Base-by-base conservation (phyloP, 306 rosid species). In the Quercus dentata region DNA sequence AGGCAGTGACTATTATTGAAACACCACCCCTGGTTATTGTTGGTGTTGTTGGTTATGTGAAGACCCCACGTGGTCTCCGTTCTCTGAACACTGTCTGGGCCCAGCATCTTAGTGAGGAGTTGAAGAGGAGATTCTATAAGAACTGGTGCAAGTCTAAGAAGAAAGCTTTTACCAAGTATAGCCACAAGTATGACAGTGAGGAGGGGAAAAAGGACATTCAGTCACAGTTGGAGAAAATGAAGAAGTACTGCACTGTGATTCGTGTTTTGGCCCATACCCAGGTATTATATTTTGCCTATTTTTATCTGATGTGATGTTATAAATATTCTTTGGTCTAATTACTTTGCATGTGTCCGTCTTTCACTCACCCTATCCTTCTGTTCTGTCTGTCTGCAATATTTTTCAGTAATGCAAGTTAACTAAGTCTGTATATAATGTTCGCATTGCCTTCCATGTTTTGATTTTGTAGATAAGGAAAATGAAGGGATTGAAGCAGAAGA, bases 251-350 rank as follows among this genome's bases (percentile, higher is more conserved):
- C 41, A 20, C 88, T 71, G 87, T 84, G 21, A 81, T 91, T 57
- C 97, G 97, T 58, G 92, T 91, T 91, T 78, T 93, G 65, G 97
- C 91, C 41, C 97, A 93, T 76, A 88, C 94, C 18, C 97, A 93
- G 97, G 97, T 93, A 87, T 33, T 8, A 14, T 1, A 10, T 21
- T 21, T 21, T 59, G 11, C 35, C 30, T 3, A 52, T 33, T 20
- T 13, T 30, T 23, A 8, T 20, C 25, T 61, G 17, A 49, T 49
- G 21, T n/a, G 12, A 19, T 56, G 28, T 20, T n/a, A 57, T 20
- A 5, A 18, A 4, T 18, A n/a, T 18, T 56, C 25, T 19, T 5
- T 4, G 6, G 3, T 56, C 21, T 18, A 18, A 5, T 56, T 56
- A 31, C 18, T 61, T 23, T 2, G 18, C 1, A 21, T 13, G 3